Conservation (phyloP, 148 eudicot species). For the Silene uniflora region DNA sequence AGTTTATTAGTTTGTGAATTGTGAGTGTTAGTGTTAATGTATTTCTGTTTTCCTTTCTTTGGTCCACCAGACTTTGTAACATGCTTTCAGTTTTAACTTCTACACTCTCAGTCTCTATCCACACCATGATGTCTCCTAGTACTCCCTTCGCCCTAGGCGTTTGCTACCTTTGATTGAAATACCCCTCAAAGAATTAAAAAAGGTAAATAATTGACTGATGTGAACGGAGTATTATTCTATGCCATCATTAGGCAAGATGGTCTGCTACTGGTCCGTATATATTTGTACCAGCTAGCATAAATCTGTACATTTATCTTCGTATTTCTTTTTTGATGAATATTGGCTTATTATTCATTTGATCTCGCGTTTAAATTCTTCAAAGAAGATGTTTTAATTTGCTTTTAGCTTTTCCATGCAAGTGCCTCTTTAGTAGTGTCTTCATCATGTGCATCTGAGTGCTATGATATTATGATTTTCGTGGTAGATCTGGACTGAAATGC, state of each 20-base stretch:
- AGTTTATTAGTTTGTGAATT: not conserved
- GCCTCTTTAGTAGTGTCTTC: not conserved
- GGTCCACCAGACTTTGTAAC: not conserved
- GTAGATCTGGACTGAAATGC: not conserved
- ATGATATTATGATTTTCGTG: not conserved
- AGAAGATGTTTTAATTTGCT: constrained; percentile 10
- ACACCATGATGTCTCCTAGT: not conserved
- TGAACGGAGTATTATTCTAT: not conserved
- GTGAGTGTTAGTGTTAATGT: not conserved
- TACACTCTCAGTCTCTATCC: not conserved
- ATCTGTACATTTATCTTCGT: not conserved
- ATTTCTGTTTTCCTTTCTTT: not conserved
- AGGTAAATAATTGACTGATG: too few species aligned
- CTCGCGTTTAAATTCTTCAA: not conserved
- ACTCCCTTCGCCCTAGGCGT: too few species aligned
- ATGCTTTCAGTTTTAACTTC: not conserved
- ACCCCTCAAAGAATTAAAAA: too few species aligned
- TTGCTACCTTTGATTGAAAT: too few species aligned
- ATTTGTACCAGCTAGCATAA: not conserved
- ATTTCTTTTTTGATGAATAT: not conserved
- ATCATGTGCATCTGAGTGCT: not conserved
- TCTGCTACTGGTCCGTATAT: not conserved
- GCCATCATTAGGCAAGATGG: not conserved
- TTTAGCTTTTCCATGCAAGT: not conserved
- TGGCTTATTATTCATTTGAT: not conserved